Conservation (phyloP, 1,284 basidiomycete species). For the Rhodotorula sp. region DNA sequence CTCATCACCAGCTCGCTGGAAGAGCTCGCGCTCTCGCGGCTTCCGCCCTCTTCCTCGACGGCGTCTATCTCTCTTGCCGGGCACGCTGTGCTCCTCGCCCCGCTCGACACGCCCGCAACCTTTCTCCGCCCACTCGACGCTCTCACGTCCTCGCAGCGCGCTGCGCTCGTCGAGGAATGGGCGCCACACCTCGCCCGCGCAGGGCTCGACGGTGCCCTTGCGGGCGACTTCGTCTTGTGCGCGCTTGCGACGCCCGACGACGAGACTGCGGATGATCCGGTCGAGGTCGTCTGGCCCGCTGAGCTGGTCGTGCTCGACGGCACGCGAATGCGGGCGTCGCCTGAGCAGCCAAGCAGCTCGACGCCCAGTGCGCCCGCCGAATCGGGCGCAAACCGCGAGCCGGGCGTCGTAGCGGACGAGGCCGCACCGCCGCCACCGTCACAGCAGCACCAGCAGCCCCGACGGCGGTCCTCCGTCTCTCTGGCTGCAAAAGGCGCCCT, state of each 20-base stretch:
- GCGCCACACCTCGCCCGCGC: conserved; percentile 1
- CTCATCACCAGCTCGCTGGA: conserved; percentile 7
- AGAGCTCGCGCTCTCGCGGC: background rate
- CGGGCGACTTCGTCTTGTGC: conserved; percentile 27
- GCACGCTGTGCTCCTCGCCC: conserved; percentile 23
- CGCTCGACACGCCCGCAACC: conserved; percentile 16
- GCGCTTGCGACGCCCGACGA: conserved; percentile 13
- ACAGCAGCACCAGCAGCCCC: too few species aligned
- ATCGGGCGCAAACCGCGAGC: too few species aligned
- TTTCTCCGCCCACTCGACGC: conserved; percentile 1
- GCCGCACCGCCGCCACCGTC: too few species aligned
- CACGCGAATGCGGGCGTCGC: background rate
- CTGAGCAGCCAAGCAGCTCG: too few species aligned
- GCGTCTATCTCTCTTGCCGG: background rate
- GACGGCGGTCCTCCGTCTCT: too few species aligned
- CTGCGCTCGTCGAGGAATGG: conserved; percentile 16
- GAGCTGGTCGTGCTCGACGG: conserved; percentile 33
- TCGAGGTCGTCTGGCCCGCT: conserved; percentile 34
- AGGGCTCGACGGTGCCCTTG: background rate
- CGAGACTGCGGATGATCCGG: background rate
- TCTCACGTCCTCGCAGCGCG: background rate
- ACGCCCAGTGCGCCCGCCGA: too few species aligned
- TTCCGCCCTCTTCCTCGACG: conserved; percentile 2
- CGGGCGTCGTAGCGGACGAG: too few species aligned
- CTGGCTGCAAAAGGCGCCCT: too few species aligned